These are phyloP conservation scores for Metahyphopichia silvanorum DNA, from an alignment of 805 yeast genomes.

Conservation along the genomic window DNA sequence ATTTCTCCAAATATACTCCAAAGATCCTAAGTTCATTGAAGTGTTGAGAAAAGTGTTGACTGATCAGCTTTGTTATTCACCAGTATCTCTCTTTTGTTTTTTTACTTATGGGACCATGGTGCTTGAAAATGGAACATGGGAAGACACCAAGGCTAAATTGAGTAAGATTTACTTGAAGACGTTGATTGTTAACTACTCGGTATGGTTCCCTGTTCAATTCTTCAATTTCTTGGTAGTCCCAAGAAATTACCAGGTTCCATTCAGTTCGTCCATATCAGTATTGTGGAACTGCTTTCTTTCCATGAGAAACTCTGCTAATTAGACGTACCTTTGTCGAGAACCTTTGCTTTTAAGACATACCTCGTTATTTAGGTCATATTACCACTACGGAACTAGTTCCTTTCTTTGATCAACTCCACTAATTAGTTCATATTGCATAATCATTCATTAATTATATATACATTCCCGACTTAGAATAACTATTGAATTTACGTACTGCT, in stretches of 20 bases:
- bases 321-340: not conserved
- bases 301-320: slow-evolving; percentile 52
- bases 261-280: slow-evolving; percentile 81
- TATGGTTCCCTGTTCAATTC: slow-evolving; percentile 85
- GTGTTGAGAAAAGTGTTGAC: slow-evolving; percentile 83
- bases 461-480: slow-evolving; percentile 26
- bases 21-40: slow-evolving; percentile 79
- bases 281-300: slow-evolving; percentile 94
- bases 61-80: slow-evolving; percentile 89
- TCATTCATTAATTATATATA: slow-evolving; percentile 14
- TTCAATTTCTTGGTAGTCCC: slow-evolving; percentile 72
- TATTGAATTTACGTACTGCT: slow-evolving; percentile 19
- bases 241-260: slow-evolving; percentile 79
- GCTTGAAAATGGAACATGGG: slow-evolving; percentile 68
- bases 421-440: not conserved
- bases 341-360: not conserved
- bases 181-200: slow-evolving; percentile 60
- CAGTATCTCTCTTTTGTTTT: slow-evolving; percentile 74
- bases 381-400: not conserved
- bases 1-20: slow-evolving; percentile 75
- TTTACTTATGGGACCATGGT: slow-evolving; percentile 81
- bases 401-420: not conserved
- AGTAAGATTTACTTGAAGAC: slow-evolving; percentile 66
- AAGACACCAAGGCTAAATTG: slow-evolving; percentile 62
- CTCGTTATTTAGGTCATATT: not conserved